Percentiles rank a stretch among this genome's conserved stretches.
Evolutionary conservation across 176 grass and related monocot genomes (phyloP).

Genomic region (Raddia guianensis): DNA sequence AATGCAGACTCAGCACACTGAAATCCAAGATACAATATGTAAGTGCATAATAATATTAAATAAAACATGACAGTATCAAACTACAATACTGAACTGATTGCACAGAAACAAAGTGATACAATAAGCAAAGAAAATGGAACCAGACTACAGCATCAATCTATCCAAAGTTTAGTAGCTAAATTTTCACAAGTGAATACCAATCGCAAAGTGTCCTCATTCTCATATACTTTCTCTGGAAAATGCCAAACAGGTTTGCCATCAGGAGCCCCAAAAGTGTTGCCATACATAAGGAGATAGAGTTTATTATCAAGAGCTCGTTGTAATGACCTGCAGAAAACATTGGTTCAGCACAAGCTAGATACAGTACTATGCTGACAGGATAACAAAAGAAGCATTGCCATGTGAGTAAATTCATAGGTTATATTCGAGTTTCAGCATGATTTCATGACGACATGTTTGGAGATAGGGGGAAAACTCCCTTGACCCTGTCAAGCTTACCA

Average conservation of each 20-base stretch:
- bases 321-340: conserved; percentile 64
- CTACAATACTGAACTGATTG: background rate
- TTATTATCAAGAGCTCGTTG: conserved; percentile 86
- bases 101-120: background rate
- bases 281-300: conserved; percentile 92
- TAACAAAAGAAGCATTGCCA: background rate
- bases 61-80: conserved; percentile 8
- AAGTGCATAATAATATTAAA: background rate
- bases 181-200: conserved; percentile 49
- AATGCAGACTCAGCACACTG: conserved; percentile 95
- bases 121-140: conserved; percentile 25
- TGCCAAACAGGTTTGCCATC: conserved; percentile 81
- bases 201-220: conserved; percentile 86
- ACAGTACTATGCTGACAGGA: background rate
- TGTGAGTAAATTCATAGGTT: conserved; percentile 6
- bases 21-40: conserved; percentile 32
- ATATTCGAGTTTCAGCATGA: conserved; percentile 8
- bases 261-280: conserved; percentile 59
- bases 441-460: background rate
- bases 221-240: conserved; percentile 91
- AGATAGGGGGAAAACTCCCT: background rate
- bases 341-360: conserved; percentile 17
- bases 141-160: conserved; percentile 1
- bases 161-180: background rate
- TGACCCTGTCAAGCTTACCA: background rate